A percentile compares a stretch with the other conserved stretches of the same genome.
phyloP scores from a whole-genome alignment of 441 rosid species.

The Populus tomentosa region DNA sequence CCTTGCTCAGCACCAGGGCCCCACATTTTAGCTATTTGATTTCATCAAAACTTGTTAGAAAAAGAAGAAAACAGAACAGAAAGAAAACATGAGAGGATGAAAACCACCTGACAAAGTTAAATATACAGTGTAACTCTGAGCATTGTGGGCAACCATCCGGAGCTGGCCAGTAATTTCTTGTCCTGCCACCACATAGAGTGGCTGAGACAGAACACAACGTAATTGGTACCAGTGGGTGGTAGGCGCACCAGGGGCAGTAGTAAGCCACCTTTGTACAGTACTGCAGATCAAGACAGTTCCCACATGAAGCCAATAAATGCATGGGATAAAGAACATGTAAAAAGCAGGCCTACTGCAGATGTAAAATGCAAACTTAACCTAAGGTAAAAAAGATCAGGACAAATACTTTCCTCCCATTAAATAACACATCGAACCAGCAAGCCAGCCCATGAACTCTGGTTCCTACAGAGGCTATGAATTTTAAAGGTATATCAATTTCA shows the following conservation, averaged over 20 bases:
- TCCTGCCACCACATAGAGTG: constrained; percentile 89
- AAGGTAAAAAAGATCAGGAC: background rate
- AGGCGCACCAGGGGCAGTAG: constrained; percentile 93
- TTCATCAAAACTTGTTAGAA: constrained; percentile 17
- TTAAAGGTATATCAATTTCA: constrained; percentile 82
- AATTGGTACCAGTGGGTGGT: constrained; percentile 97
- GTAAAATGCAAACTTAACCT: background rate
- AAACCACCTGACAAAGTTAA: constrained; percentile 73
- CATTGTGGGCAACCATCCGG: constrained; percentile 78
- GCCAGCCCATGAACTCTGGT: constrained; percentile 92
- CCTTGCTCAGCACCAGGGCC: constrained; percentile 97
- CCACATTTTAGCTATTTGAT: constrained; percentile 87
- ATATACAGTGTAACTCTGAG: constrained; percentile 88
- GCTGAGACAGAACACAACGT: constrained; percentile 92
- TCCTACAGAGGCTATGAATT: constrained; percentile 71
- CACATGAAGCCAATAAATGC: background rate
- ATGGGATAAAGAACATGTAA: constrained; percentile 1
- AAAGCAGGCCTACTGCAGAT: background rate
- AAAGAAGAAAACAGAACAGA: constrained; percentile 2
- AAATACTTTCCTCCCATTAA: constrained; percentile 66
- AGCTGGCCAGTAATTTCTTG: constrained; percentile 86
- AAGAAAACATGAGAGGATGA: background rate
- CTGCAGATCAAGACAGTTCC: constrained; percentile 34
- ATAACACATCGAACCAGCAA: constrained; percentile 93
- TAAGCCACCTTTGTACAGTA: constrained; percentile 87